These are phyloP conservation scores for Gossypium raimondii DNA, from an alignment of 345 rosid genomes.

Conservation along the genomic window DNA sequence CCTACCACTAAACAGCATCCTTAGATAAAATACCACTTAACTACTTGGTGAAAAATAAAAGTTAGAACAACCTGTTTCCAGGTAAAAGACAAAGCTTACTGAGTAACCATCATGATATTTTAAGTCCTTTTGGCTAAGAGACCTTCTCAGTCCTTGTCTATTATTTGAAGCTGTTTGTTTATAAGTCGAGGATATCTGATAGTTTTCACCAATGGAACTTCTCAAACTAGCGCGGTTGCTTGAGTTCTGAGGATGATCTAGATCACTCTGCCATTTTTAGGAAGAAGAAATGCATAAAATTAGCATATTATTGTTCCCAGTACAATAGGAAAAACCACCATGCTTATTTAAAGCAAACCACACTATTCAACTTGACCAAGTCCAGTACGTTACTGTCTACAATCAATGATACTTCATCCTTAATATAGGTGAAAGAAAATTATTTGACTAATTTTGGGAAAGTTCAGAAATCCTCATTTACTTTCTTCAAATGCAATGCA, in stretches of 20 bases:
- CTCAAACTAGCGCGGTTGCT: constrained; percentile 31
- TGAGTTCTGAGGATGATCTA: constrained; percentile 46
- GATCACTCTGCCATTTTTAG: constrained; percentile 63
- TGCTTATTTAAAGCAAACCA: neutral
- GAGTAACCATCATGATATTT: constrained; percentile 79
- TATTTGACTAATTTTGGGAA: neutral
- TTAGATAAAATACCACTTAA: neutral
- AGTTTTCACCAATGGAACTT: constrained; percentile 34
- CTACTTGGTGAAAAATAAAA: neutral
- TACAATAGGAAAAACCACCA: neutral
- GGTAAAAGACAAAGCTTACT: constrained; percentile 43
- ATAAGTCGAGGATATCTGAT: constrained; percentile 30
- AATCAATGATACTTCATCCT: neutral
- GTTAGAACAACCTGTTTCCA: neutral
- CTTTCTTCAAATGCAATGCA: neutral
- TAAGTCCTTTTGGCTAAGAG: constrained; percentile 65
- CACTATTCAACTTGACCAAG: neutral
- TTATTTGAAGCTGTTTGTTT: constrained; percentile 39
- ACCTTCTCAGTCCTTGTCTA: constrained; percentile 57
- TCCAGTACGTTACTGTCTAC: neutral
- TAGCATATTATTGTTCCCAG: neutral
- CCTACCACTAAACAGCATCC: constrained; percentile 9
- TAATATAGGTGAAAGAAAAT: neutral
- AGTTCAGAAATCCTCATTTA: neutral
- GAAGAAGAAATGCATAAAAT: neutral